These are phyloP conservation scores for Alternaria alternata DNA, from an alignment of 2,329 filamentous ascomycete genomes.

Conservation along the genomic window DNA sequence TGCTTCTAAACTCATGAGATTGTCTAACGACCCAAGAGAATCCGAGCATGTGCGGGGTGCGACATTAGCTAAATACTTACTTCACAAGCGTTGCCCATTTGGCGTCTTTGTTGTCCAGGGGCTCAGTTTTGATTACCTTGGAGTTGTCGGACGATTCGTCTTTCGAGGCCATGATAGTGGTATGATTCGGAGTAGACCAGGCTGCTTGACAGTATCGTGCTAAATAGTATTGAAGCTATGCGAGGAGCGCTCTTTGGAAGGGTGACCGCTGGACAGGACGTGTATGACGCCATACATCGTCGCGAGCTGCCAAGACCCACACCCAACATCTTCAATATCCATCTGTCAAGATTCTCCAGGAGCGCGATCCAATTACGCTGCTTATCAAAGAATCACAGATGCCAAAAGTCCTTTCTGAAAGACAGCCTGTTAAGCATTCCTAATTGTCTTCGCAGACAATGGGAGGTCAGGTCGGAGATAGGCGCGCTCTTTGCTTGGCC, in stretches of 20 bases:
- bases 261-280: background rate
- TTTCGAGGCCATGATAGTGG: conserved; percentile 23
- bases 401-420: background rate
- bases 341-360: background rate
- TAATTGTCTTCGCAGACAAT: background rate
- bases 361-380: background rate
- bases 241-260: background rate
- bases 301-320: conserved; percentile 17
- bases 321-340: background rate
- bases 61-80: conserved; percentile 30
- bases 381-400: background rate
- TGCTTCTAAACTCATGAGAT: background rate
- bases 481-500: background rate
- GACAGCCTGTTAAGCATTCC: background rate
- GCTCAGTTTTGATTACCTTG: conserved; percentile 47
- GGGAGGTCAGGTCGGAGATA: background rate
- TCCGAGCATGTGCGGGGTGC: background rate
- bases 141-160: conserved; percentile 30
- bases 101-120: conserved; percentile 50
- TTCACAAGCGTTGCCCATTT: conserved; percentile 53
- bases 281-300: conserved; percentile 20
- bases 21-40: background rate
- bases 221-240: conserved; percentile 1
- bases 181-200: background rate
- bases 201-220: background rate